phyloP scores from a whole-genome alignment of 2,329 filamentous ascomycete genomes.

The Stemphylium vesicarium region DNA sequence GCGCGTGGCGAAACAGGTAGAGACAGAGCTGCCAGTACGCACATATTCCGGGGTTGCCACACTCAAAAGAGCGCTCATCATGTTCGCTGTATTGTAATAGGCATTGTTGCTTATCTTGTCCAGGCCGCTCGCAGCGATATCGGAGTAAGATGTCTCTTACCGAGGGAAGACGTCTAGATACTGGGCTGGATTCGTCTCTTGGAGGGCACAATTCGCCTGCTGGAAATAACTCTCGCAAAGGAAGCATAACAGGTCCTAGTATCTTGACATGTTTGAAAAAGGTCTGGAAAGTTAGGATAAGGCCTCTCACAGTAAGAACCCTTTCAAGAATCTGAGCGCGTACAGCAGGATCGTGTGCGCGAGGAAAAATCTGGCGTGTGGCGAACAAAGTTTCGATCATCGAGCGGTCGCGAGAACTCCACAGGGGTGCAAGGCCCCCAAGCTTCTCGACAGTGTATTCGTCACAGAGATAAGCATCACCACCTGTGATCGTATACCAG shows the following conservation, averaged over 20 bases:
- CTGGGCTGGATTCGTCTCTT: constrained; percentile 3
- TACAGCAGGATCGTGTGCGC: constrained; percentile 5
- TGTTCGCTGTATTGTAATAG: constrained; percentile 9
- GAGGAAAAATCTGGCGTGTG: constrained; percentile 5
- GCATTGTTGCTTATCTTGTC: background rate
- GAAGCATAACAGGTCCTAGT: constrained; percentile 14
- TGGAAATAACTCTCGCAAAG: constrained; percentile 10
- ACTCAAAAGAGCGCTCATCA: constrained; percentile 6
- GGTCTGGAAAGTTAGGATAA: constrained; percentile 14
- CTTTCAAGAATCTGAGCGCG: constrained; percentile 7
- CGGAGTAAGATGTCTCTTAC: constrained; percentile 15
- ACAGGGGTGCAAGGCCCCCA: constrained; percentile 5
- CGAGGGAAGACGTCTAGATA: constrained; percentile 6
- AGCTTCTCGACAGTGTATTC: constrained; percentile 16
- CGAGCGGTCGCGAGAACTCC: constrained; percentile 9
- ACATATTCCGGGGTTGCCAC: constrained; percentile 1
- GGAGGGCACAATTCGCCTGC: constrained; percentile 2
- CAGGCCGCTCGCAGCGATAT: background rate
- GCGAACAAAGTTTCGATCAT: constrained; percentile 11
- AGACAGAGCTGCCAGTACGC: constrained; percentile 20
- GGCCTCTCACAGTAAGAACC: constrained; percentile 7
- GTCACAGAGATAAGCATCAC: constrained; percentile 5
- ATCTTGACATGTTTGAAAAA: constrained; percentile 19
- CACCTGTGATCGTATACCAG: constrained; percentile 9
- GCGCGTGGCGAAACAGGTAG: constrained; percentile 1